Evolutionary conservation across 768 basidiomycete genomes (phyloP), one percentile per base, ranked within the genome.

Genomic region (Tephrocybe sp.): DNA sequence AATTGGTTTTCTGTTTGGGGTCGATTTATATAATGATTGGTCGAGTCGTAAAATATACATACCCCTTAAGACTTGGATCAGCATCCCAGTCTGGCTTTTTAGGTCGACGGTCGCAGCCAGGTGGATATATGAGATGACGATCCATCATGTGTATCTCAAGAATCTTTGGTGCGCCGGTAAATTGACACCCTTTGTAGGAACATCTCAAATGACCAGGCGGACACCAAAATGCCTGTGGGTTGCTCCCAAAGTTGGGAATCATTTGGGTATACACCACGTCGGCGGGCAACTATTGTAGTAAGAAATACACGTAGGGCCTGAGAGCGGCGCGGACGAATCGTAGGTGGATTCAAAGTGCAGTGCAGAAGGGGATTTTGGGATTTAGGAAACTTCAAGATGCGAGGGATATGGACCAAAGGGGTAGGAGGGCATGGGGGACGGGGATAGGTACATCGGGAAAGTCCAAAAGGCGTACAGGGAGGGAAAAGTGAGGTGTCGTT

Each of bases 141-240:
- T 92, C 91, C 90, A 91, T 92, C 82, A 83, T 86, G 60, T 94
- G 91, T 23, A 71, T 74, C 64, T 91, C 86, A 13, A 91, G 79
- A 21, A 80, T 70, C 61, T 88, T 88, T 33, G 72, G 69, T 3
- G 88, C 84, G 27, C 87, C 90, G 31, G 70, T 70, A 58, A 89
- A 94, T 5, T 63, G 57, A 62, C 91, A 94, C n/a, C 75, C 74
- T 36, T 68, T 72, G 57, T 85, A 73, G 7, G 77, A 74, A 62
- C 89, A 91, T 46, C 77, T 75, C 54, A 55, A 63, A 56, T 71
- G 75, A 3, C 89, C 89, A 33, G 80, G 61, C 48, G 82, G 82
- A 60, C 85, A 83, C 83, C 84, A 85, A n/a, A 66, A 54, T 18
- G 61, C 58, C 13, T 18, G 15, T 21, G 43, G 61, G 24, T 36